phyloP scores from a whole-genome alignment of 2,329 filamentous ascomycete genomes.

The Aspergillus sp. region DNA sequence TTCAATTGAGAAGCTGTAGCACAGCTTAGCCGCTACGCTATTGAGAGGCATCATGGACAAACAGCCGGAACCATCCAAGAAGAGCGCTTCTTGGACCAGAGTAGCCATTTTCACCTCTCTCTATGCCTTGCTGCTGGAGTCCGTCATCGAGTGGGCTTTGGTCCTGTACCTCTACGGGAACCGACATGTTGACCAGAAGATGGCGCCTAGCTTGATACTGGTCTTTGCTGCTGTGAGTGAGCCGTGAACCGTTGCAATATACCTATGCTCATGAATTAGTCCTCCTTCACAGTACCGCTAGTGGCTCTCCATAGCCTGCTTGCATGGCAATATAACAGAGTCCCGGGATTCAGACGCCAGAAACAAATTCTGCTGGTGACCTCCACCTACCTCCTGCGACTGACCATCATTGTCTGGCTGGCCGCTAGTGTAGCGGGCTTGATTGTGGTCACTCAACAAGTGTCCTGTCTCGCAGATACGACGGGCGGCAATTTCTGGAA shows the following conservation, averaged over 20 bases:
- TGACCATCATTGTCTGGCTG: slow-evolving; percentile 37
- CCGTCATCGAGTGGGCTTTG: slow-evolving; percentile 32
- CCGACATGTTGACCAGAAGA: slow-evolving; percentile 36
- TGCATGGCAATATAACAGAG: slow-evolving; percentile 37
- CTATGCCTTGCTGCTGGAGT: slow-evolving; percentile 34
- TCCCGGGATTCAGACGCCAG: slow-evolving; percentile 26
- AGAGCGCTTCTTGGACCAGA: slow-evolving; percentile 33
- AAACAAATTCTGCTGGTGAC: slow-evolving; percentile 30
- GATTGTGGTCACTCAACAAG: slow-evolving; percentile 35
- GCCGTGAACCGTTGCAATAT: neutral
- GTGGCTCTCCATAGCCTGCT: slow-evolving; percentile 37
- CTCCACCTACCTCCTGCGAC: slow-evolving; percentile 34
- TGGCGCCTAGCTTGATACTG: slow-evolving; percentile 35
- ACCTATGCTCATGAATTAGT: slow-evolving; percentile 19
- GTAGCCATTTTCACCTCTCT: slow-evolving; percentile 35
- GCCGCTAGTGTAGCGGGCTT: slow-evolving; percentile 36
- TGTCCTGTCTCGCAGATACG: slow-evolving; percentile 29
- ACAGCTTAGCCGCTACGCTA: neutral
- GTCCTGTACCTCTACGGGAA: slow-evolving; percentile 35
- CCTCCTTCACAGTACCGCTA: slow-evolving; percentile 35
- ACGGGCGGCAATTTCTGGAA: slow-evolving; percentile 30
- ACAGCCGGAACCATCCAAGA: slow-evolving; percentile 13
- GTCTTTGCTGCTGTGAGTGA: slow-evolving; percentile 33
- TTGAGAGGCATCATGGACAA: slow-evolving; percentile 9
- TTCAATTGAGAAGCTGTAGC: slow-evolving; percentile 2